Conservation (phyloP, 148 eudicot species). For the Rhododendron kiyosumense region DNA sequence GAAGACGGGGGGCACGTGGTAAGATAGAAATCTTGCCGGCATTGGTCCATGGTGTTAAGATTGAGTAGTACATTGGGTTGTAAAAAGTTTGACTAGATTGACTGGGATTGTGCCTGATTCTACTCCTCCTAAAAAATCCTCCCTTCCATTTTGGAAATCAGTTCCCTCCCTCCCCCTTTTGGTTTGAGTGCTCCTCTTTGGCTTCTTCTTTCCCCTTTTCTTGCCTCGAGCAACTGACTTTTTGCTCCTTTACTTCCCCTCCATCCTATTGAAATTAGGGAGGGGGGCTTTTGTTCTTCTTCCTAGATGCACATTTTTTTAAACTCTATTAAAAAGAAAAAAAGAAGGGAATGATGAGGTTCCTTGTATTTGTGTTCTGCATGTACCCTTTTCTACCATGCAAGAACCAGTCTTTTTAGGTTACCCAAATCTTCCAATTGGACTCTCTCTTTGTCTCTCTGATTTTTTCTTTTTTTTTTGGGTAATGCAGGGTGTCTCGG, state of each 20-base stretch:
- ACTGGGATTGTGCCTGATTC: slow-evolving; percentile 32
- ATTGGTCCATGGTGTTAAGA: slow-evolving; percentile 33
- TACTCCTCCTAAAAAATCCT: not conserved
- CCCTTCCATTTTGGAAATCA: slow-evolving; percentile 16
- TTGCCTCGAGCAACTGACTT: slow-evolving; percentile 85
- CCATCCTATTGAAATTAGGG: slow-evolving; percentile 58
- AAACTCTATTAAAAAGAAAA: not conserved
- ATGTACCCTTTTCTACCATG: slow-evolving; percentile 22
- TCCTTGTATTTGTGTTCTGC: slow-evolving; percentile 48
- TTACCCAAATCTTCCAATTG: slow-evolving; percentile 15
- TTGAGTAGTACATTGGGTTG: slow-evolving; percentile 57
- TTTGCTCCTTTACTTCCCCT: slow-evolving; percentile 26
- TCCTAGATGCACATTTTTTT: slow-evolving; percentile 18
- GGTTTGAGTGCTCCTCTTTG: slow-evolving; percentile 53
- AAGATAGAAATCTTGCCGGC: slow-evolving; percentile 7
- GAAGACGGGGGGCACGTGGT: not conserved
- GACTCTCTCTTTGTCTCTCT: not conserved
- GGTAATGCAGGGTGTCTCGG: too few relatives aligned
- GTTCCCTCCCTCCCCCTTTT: slow-evolving; percentile 19
- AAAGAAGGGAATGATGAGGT: slow-evolving; percentile 50
- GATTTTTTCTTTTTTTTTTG: too few relatives aligned
- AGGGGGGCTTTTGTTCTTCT: slow-evolving; percentile 19
- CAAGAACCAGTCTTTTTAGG: slow-evolving; percentile 51
- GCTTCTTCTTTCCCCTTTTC: slow-evolving; percentile 50
- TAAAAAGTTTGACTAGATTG: slow-evolving; percentile 65